A percentile compares a stretch with the other conserved stretches of the same genome.
phyloP scores from a whole-genome alignment of 2,329 filamentous ascomycete genomes.

The Coleophoma cylindrospora region DNA sequence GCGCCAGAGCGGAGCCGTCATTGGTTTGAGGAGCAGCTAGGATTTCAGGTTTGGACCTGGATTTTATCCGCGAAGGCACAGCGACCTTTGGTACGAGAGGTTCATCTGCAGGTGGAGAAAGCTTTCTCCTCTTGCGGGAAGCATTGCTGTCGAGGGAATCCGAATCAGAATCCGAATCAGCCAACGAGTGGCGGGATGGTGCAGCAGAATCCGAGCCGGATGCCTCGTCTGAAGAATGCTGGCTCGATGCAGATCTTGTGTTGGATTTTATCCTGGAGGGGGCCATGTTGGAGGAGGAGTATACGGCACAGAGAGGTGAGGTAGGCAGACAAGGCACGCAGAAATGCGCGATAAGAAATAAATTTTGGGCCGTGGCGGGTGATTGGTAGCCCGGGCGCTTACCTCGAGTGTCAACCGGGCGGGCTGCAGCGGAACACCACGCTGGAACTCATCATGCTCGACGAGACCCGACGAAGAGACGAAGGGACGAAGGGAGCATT shows the following conservation, averaged over 20 bases:
- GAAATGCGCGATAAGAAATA: no score
- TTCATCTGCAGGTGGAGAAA: constrained; percentile 12
- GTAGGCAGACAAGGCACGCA: no score
- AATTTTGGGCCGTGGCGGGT: no score
- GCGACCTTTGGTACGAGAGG: constrained; percentile 11
- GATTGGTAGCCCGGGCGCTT: no score
- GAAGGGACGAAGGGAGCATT: no score
- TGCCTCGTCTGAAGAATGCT: constrained; percentile 2
- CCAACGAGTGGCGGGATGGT: constrained; percentile 3
- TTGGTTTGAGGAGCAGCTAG: neutral
- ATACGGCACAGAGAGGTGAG: no score
- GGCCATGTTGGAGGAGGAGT: no score
- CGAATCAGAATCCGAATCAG: constrained; percentile 17
- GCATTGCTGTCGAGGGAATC: constrained; percentile 25
- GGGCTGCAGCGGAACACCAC: no score
- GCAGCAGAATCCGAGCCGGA: constrained; percentile 6
- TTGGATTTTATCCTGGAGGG: neutral
- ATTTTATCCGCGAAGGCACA: constrained; percentile 24
- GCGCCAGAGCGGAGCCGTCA: constrained; percentile 36
- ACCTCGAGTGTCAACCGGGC: no score
- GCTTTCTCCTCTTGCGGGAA: constrained; percentile 25
- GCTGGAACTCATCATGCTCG: no score
- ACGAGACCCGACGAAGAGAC: no score
- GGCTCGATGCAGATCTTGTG: constrained; percentile 5
- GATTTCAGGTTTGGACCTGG: constrained; percentile 10